Base-by-base conservation (phyloP, 805 yeast species). In the Candida odintsovae region DNA sequence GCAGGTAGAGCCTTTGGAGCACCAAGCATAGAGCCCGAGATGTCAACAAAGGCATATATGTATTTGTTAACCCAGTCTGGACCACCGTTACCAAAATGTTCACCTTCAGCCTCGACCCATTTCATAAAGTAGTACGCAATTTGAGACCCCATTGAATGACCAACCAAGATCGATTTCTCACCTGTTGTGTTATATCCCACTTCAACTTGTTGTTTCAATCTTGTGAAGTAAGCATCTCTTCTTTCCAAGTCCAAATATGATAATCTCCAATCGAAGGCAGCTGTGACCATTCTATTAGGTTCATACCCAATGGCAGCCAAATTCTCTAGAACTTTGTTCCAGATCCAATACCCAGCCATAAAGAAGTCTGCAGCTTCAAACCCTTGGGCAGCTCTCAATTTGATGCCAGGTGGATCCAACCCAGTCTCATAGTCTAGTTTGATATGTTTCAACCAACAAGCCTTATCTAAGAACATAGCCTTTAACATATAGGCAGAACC, bases 111-210 rank as follows among this genome's bases (percentile, higher is more conserved):
- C 64, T 94, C 99, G 7, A 78, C 98, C 99, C 99, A 94, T 66
- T 94, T 90, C 70, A 94, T 65, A 61, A 94, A 94, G 64, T 87
- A 94, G 61, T 78, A 88, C 2, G 84, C 78, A 33, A 94, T 78
- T 66, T 94, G 98, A 0, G 95, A 76, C 2, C 99, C 99, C 99
- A 94, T 94, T 0, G 98, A 92, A 64, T 94, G 99, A 20, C 96
- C 95, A 18, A 82, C 76, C 15, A 94, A 58, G n/a, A 84, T 82
- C 1, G 86, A 70, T 58, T 90, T 92, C 45, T 77, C 72, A 45
- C 90, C 82, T 7, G 75, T 76, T 18, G 70, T 54, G 15, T 63
- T 58, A 50, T 74, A 69, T 49, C 72, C 72, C 20, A 78, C 53
- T 65, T 94, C 99, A 45, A 92, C 82, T 56, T 79, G 82, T 20